Percentiles rank a stretch among this genome's conserved stretches.
Evolutionary conservation across 2,329 filamentous ascomycete genomes (phyloP).

Genomic region (Hortaea werneckii): DNA sequence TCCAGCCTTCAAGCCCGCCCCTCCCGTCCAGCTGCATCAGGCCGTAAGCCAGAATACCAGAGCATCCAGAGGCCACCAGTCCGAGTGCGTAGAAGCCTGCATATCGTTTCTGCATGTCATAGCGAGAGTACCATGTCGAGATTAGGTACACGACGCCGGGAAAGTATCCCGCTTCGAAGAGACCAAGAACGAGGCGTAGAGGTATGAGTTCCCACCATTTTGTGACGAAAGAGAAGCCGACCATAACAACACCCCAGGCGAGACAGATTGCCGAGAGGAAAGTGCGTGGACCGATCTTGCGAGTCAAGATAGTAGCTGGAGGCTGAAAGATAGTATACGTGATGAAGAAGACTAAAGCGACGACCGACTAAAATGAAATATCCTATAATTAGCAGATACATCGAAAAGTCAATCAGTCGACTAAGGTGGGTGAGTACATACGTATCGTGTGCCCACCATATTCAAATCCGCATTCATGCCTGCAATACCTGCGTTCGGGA

Average conservation of each 20-base stretch:
- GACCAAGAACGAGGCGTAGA: slow-evolving; percentile 37
- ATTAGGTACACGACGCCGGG: slow-evolving; percentile 46
- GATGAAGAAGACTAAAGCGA: neutral
- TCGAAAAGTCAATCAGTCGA: neutral
- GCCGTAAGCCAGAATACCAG: too few species aligned
- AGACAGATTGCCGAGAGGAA: neutral
- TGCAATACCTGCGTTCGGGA: neutral
- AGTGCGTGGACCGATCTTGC: neutral
- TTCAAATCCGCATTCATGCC: neutral
- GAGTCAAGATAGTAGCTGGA: neutral
- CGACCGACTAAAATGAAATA: neutral
- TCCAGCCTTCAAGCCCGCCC: too few species aligned
- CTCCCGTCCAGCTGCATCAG: too few species aligned
- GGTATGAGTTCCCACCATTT: too few species aligned
- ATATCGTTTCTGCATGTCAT: too few species aligned
- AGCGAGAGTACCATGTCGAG: slow-evolving; percentile 46
- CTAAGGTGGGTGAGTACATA: neutral
- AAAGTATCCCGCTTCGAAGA: slow-evolving; percentile 46
- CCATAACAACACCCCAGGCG: neutral
- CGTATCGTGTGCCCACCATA: neutral
- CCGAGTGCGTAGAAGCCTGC: too few species aligned
- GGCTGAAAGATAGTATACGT: neutral
- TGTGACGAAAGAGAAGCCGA: neutral
- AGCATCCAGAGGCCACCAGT: too few species aligned
- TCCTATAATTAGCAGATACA: neutral